These are phyloP conservation scores for Blastobotrys parvus DNA, from an alignment of 805 yeast species.

Conservation along the genomic window DNA sequence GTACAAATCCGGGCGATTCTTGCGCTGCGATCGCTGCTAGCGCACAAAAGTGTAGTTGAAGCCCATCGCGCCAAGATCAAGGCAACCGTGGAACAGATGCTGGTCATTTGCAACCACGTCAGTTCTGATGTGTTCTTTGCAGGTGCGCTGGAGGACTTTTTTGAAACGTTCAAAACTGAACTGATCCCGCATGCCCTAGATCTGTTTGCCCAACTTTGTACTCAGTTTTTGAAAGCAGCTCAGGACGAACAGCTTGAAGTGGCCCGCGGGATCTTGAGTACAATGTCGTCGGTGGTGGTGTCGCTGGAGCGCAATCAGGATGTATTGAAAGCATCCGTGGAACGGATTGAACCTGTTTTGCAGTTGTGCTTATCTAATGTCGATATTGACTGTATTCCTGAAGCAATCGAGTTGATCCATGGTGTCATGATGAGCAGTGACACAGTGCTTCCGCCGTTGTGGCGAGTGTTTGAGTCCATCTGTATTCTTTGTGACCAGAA, in stretches of 20 bases:
- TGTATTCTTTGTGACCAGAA: slow-evolving; percentile 28
- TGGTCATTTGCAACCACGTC: slow-evolving; percentile 65
- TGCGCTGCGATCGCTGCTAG: slow-evolving; percentile 71
- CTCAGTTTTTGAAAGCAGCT: slow-evolving; percentile 42
- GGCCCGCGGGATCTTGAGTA: slow-evolving; percentile 1
- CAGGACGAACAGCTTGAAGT: background rate
- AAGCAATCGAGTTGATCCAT: slow-evolving; percentile 66
- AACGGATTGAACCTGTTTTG: slow-evolving; percentile 46
- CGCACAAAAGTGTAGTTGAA: slow-evolving; percentile 53
- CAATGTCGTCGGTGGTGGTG: background rate
- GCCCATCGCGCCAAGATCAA: slow-evolving; percentile 59
- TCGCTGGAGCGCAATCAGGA: background rate
- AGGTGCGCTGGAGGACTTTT: slow-evolving; percentile 83
- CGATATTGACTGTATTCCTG: slow-evolving; percentile 64
- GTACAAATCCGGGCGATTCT: slow-evolving; percentile 77
- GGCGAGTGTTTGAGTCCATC: slow-evolving; percentile 59
- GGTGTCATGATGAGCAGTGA: slow-evolving; percentile 53
- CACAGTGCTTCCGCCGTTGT: slow-evolving; percentile 57
- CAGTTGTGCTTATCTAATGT: slow-evolving; percentile 55
- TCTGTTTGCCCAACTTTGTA: slow-evolving; percentile 43
- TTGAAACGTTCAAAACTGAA: slow-evolving; percentile 76
- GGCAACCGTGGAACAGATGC: slow-evolving; percentile 68
- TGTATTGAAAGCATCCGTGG: slow-evolving; percentile 35
- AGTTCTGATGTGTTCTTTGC: slow-evolving; percentile 80
- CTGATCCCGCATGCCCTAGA: slow-evolving; percentile 84